Evolutionary conservation across 805 yeast species (phyloP).

Genomic region (Candida pini): DNA sequence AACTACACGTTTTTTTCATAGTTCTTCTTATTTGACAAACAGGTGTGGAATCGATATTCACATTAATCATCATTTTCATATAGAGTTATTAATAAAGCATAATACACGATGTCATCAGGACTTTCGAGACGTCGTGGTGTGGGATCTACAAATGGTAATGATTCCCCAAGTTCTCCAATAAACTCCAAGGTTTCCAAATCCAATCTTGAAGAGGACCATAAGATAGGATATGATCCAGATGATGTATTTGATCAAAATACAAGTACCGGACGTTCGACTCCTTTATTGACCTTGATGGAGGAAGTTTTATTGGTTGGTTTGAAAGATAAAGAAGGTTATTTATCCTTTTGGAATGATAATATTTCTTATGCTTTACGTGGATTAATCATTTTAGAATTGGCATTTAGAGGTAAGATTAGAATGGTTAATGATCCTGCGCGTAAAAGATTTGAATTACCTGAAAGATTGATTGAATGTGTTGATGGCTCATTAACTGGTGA

Average conservation of each 20-base stretch:
- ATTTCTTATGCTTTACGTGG: slow-evolving; percentile 95
- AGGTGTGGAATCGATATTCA: too few species aligned
- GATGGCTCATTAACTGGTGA: slow-evolving; percentile 91
- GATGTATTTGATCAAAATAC: slow-evolving; percentile 43
- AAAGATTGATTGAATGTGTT: slow-evolving; percentile 80
- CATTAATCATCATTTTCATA: too few species aligned
- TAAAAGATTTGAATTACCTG: slow-evolving; percentile 80
- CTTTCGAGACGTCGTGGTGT: slow-evolving; percentile 75
- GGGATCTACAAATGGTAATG: slow-evolving; percentile 20
- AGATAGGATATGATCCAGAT: slow-evolving; percentile 77
- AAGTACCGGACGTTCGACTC: slow-evolving; percentile 38
- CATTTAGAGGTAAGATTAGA: slow-evolving; percentile 82
- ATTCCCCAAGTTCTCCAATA: neutral
- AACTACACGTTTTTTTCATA: too few species aligned
- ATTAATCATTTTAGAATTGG: slow-evolving; percentile 85
- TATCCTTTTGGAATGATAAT: slow-evolving; percentile 97
- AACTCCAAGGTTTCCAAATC: slow-evolving; percentile 6
- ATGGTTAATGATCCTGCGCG: slow-evolving; percentile 91
- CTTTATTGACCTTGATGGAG: slow-evolving; percentile 89
- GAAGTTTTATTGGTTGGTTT: slow-evolving; percentile 91
- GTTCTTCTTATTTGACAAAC: too few species aligned
- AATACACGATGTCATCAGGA: slow-evolving; percentile 36
- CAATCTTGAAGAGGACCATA: slow-evolving; percentile 35
- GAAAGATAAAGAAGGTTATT: slow-evolving; percentile 92
- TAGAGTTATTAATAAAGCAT: too few species aligned